Evolutionary conservation across 1,284 basidiomycete species (phyloP), one percentile per base, ranked within the genome.

Genomic region (Sphagnurus paluster): DNA sequence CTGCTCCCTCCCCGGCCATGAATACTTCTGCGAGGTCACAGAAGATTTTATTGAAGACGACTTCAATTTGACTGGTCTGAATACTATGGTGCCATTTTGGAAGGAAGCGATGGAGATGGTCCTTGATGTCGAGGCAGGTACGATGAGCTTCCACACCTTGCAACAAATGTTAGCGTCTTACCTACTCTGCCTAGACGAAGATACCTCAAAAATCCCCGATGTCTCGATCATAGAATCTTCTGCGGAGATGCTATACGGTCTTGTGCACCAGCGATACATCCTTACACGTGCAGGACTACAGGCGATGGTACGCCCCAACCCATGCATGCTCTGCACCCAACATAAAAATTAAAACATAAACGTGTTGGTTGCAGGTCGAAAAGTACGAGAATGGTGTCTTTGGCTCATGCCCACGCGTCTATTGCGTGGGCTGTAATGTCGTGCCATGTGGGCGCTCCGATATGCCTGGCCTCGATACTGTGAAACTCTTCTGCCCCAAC

Each of bases 41-140:
- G 95, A 99, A 64, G 96, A 99, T 63, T 99, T 98, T 67, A 99
- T 99, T 67, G 97, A 99, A 66, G 97, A 99, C 70, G 97, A 99
- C 66, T 99, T 99, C 74, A 99, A 99, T 72, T 75, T 99, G 44
- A 99, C 97, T 1, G 97, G 97, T 1, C 71, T 99, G 55, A 95
- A 94, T 64, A 80, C 84, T 14, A 87, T 98, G 78, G 95, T 99
- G 24, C 88, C 97, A 7, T 99, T 99, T 65, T 99, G 97, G 93
- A 95, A 98, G 69, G 97, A 99, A 68, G 97, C 97, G 21, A 87
- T 99, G 82, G 97, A 99, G 73, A 99, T 99, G 97, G 94, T 99
- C n/a, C 72, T 99, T 50, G 97, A 99, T 69, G 96, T 99, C 42
- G 97, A 99, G 72, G 93, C 97, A 72, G 93, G 93, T 94, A 67